phyloP scores from a whole-genome alignment of 495 filamentous ascomycete species.

The Hypoxylon lienhwacheense region DNA sequence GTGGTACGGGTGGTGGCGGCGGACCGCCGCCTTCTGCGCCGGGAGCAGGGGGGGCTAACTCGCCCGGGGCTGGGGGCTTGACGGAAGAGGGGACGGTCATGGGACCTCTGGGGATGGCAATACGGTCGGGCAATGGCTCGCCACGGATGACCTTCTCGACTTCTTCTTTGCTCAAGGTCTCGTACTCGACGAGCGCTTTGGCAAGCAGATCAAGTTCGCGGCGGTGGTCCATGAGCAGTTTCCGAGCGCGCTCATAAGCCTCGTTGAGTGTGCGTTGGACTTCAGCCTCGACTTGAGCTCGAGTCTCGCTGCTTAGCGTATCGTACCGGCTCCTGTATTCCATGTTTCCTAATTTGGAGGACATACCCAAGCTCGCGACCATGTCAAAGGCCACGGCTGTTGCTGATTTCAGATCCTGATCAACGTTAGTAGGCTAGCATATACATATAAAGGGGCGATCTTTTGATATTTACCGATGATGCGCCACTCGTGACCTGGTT shows the following conservation, averaged over 20 bases:
- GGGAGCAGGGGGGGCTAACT: conserved; percentile 29
- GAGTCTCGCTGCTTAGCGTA: conserved; percentile 79
- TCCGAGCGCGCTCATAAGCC: conserved; percentile 69
- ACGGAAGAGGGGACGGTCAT: conserved; percentile 50
- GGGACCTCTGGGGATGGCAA: conserved; percentile 49
- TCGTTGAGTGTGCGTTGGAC: conserved; percentile 85
- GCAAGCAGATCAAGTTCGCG: conserved; percentile 85
- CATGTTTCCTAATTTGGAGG: conserved; percentile 82
- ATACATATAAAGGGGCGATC: neutral
- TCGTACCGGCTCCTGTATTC: conserved; percentile 79
- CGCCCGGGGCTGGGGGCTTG: conserved; percentile 31
- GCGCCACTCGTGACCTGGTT: conserved; percentile 87
- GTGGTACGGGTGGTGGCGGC: conserved; percentile 30
- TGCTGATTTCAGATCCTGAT: conserved; percentile 77
- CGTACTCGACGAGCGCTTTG: conserved; percentile 89
- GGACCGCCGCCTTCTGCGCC: conserved; percentile 15
- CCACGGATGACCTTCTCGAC: conserved; percentile 85
- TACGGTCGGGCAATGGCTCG: conserved; percentile 68
- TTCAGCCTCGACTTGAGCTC: conserved; percentile 79
- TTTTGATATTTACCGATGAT: conserved; percentile 60
- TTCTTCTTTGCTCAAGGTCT: conserved; percentile 83
- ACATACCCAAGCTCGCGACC: conserved; percentile 87
- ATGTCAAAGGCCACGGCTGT: conserved; percentile 79
- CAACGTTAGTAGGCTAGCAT: conserved; percentile 20
- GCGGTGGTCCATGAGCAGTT: conserved; percentile 68